phyloP scores from a whole-genome alignment of 2,329 filamentous ascomycete genomes.

The Ophiostoma tasmaniense region DNA sequence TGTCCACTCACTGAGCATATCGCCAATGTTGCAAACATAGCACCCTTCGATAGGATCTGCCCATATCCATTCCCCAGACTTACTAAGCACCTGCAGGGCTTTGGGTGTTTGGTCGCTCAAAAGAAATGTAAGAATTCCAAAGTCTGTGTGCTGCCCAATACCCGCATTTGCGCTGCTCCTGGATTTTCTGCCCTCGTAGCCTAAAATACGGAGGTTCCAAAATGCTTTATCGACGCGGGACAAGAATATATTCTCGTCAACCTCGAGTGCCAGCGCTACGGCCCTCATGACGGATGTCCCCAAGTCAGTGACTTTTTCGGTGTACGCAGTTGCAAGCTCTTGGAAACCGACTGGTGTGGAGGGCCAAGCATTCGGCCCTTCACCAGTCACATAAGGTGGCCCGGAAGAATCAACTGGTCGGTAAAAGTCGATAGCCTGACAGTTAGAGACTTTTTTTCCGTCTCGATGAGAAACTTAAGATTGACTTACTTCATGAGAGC shows the following conservation, averaged over 20 bases:
- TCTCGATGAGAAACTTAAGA: background rate
- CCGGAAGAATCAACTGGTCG: background rate
- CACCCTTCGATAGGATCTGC: background rate
- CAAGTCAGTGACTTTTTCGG: background rate
- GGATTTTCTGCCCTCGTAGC: slow-evolving; percentile 1
- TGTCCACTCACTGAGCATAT: slow-evolving; percentile 1
- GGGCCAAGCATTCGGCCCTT: background rate
- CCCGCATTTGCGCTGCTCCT: background rate
- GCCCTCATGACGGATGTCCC: background rate
- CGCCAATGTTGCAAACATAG: slow-evolving; percentile 1
- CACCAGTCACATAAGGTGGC: background rate
- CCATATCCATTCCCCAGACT: slow-evolving; percentile 3
- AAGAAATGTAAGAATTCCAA: background rate
- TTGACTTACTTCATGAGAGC: background rate
- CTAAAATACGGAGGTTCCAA: background rate
- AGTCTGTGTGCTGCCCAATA: slow-evolving; percentile 4
- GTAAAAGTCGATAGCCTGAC: background rate
- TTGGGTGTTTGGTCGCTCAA: background rate
- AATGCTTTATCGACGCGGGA: background rate
- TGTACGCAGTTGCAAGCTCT: background rate
- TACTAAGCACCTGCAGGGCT: background rate
- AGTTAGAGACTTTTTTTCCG: background rate
- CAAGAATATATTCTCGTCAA: background rate
- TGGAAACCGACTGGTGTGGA: background rate
- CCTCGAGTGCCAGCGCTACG: background rate